Evolutionary conservation across 148 eudicot species (phyloP), one percentile per base, ranked within the genome.

Genomic region (Spergularia bocconei): DNA sequence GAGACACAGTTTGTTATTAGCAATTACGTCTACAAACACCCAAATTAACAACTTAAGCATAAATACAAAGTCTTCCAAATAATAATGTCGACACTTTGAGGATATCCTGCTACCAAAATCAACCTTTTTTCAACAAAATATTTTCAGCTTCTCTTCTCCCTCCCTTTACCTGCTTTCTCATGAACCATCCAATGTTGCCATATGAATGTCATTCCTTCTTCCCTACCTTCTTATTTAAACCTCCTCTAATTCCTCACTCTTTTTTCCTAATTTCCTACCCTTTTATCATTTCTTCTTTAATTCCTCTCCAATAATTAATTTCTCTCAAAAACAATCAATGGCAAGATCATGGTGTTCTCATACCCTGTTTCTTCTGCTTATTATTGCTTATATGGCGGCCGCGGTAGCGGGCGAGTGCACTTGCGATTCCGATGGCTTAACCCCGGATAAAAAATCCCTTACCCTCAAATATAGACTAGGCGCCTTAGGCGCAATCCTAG

Each of bases 401-500:
- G 84, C 19, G 60, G 86, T 69, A 2, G 57, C 67, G 16, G 84
- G 51, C 0, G 78, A 89, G 25, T 87, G 93, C 81, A 82, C 78
- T 1, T 82, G 85, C 64, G 82, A 82, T 13, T 9, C 68, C 10
- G 71, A 64, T 2, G 78, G 81, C 16, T 7, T 50, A 6, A 13
- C 66, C 9, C 21, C 47, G 3, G 67, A 81, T 71, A 61, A 64
- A 25, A 81, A 80, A 73, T 63, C 78, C 29, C 23, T 70, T 16
- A 71, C 91, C 7, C 83, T 93, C 7, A 89, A 80, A 44, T 82
- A 67, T 71, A 88, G 88, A 65, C 55, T 89, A 0, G 82, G 66
- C 4, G 89, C 97, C 8, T 75, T 93, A n/a, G 87, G 84, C 65
- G 80, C 92, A 2, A 83, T 93, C 55, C 80, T 93, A 0, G 72